phyloP scores from a whole-genome alignment of 768 basidiomycete genomes.

The Heimioporus sp. region DNA sequence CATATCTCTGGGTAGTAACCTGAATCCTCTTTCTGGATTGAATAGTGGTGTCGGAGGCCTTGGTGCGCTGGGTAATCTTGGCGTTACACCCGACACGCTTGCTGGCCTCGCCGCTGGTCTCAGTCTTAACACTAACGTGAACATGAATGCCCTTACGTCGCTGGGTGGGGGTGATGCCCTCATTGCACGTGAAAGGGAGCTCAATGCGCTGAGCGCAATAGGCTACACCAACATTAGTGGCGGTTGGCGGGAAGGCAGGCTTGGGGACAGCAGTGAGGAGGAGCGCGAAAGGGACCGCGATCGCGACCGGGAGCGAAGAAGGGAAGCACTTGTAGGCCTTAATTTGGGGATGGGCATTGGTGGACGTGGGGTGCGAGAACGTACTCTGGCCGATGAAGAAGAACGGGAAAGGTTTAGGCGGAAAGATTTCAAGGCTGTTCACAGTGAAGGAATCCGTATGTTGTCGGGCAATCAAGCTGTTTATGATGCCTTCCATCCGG shows the following conservation, averaged over 20 bases:
- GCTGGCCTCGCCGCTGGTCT: constrained; percentile 30
- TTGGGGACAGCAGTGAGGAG: constrained; percentile 32
- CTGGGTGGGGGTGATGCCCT: constrained; percentile 28
- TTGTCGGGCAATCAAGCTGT: constrained; percentile 45
- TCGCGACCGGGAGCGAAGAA: constrained; percentile 37
- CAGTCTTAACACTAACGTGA: constrained; percentile 27
- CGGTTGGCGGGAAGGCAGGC: constrained; percentile 37
- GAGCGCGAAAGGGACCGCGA: constrained; percentile 50
- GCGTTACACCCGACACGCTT: constrained; percentile 27
- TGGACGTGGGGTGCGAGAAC: constrained; percentile 57
- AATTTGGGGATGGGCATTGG: constrained; percentile 27
- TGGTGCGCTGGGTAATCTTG: constrained; percentile 21
- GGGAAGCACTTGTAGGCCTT: constrained; percentile 43
- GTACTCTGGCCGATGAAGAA: constrained; percentile 58
- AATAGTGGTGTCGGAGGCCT: constrained; percentile 29
- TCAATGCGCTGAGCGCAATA: constrained; percentile 47
- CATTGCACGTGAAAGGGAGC: constrained; percentile 45
- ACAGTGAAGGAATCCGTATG: constrained; percentile 38
- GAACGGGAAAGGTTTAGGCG: constrained; percentile 53
- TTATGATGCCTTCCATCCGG: constrained; percentile 79
- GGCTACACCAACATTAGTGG: constrained; percentile 35
- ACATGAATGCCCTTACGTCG: constrained; percentile 24
- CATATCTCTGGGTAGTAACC: constrained; percentile 25
- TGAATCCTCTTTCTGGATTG: constrained; percentile 22
- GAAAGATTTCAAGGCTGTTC: constrained; percentile 45